Percentiles rank a stretch among this genome's conserved stretches.
Evolutionary conservation across 768 basidiomycete genomes (phyloP).

Genomic region (Scleroderma citrinum): DNA sequence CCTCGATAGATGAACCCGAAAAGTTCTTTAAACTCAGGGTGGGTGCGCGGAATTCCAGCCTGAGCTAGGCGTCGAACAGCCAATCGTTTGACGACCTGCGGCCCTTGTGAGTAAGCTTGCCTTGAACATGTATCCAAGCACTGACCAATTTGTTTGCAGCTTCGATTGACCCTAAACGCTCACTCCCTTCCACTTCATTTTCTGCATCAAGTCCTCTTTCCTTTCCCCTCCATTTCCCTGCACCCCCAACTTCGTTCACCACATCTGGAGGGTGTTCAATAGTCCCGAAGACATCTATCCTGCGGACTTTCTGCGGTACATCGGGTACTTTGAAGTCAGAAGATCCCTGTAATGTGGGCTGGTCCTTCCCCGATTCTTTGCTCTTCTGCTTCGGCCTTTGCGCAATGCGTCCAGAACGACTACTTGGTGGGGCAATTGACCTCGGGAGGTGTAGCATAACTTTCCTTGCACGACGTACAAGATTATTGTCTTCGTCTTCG

Average conservation of each 20-base stretch:
- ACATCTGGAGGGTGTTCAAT: constrained; percentile 11
- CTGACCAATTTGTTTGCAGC: constrained; percentile 59
- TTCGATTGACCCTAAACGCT: constrained; percentile 36
- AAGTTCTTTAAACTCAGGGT: constrained; percentile 36
- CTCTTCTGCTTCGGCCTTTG: not conserved
- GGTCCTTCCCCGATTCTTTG: constrained; percentile 5
- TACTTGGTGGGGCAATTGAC: constrained; percentile 11
- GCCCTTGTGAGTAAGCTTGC: not conserved
- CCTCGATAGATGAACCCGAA: constrained; percentile 37
- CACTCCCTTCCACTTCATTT: constrained; percentile 17
- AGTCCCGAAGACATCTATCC: constrained; percentile 27
- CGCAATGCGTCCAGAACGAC: not conserved
- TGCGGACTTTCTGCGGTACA: constrained; percentile 29
- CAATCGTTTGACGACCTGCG: constrained; percentile 36
- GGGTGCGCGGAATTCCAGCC: constrained; percentile 30
- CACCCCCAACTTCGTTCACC: constrained; percentile 9
- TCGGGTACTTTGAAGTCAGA: constrained; percentile 44
- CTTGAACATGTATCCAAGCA: constrained; percentile 24
- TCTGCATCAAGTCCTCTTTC: constrained; percentile 27
- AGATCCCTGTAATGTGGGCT: constrained; percentile 7
- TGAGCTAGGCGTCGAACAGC: constrained; percentile 28
- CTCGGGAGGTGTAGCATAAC: constrained; percentile 36
- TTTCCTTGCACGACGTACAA: constrained; percentile 30
- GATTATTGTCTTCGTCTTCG: constrained; percentile 23
- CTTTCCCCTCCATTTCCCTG: constrained; percentile 38